Percentiles rank a stretch among this genome's conserved stretches.
phyloP scores from a whole-genome alignment of 1,284 basidiomycete genomes.

The Cryptococcus sp. region DNA sequence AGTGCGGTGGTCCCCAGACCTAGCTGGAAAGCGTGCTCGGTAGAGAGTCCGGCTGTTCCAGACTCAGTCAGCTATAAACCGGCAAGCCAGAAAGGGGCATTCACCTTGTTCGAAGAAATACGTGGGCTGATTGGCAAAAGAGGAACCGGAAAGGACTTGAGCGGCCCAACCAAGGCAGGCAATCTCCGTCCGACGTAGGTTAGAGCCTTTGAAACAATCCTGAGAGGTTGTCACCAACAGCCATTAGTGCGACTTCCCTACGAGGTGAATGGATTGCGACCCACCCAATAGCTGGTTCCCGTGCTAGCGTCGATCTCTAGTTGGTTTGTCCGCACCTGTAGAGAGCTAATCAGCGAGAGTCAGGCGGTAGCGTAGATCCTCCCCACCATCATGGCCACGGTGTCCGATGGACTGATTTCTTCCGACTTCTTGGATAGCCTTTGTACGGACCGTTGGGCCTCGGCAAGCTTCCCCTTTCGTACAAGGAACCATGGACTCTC shows the following conservation, averaged over 20 bases:
- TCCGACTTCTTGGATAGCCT: constrained; percentile 27
- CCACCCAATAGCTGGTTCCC: constrained; percentile 49
- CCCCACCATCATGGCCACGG: constrained; percentile 41
- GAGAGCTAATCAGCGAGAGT: too few relatives aligned
- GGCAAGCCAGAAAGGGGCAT: not conserved
- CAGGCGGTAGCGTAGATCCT: too few relatives aligned
- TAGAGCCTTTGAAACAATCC: constrained; percentile 49
- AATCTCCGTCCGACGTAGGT: constrained; percentile 44
- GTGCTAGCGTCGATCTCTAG: constrained; percentile 27
- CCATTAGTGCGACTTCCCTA: too few relatives aligned
- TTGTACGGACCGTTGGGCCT: constrained; percentile 25
- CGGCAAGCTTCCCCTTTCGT: not conserved
- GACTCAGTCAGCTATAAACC: not conserved
- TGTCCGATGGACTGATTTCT: constrained; percentile 41
- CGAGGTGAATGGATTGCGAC: constrained; percentile 22
- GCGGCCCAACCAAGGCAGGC: constrained; percentile 14
- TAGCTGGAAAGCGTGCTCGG: constrained; percentile 16
- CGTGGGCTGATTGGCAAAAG: constrained; percentile 3
- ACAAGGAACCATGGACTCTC: too few relatives aligned
- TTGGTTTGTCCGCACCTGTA: constrained; percentile 38
- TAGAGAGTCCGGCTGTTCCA: constrained; percentile 1
- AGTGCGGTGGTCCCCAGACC: constrained; percentile 7
- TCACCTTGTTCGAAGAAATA: constrained; percentile 10
- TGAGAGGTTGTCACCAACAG: constrained; percentile 20
- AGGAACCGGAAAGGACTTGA: constrained; percentile 3